Conservation (phyloP, 1,284 basidiomycete species). For the Trametes sp. region DNA sequence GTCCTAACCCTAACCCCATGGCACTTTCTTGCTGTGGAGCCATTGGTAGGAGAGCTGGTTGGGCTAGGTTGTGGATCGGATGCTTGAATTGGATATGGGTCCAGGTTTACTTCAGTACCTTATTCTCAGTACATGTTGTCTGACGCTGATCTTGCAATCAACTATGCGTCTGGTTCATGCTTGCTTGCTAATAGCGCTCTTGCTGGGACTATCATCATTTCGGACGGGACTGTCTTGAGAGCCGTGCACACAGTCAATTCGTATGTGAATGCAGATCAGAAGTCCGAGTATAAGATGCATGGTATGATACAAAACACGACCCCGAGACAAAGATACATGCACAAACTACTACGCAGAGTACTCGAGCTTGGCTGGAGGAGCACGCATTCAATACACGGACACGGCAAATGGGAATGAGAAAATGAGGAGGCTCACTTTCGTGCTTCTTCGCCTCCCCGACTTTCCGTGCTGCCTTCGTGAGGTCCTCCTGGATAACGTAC, state of each 20-base stretch:
- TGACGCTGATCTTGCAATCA: too few species aligned
- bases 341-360: slow-evolving; percentile 54
- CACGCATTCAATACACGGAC: neutral
- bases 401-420: neutral
- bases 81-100: too few species aligned
- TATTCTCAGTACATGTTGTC: too few species aligned
- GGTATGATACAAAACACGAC: slow-evolving; percentile 24
- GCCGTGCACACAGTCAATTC: too few species aligned
- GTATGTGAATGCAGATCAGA: too few species aligned
- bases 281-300: slow-evolving; percentile 22
- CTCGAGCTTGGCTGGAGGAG: slow-evolving; percentile 62
- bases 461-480: slow-evolving; percentile 98
- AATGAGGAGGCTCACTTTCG: slow-evolving; percentile 68
- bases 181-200: too few species aligned
- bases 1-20: slow-evolving; percentile 34
- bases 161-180: too few species aligned
- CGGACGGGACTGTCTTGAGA: too few species aligned
- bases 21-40: neutral
- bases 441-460: slow-evolving; percentile 97
- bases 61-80: too few species aligned
- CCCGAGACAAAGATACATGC: neutral
- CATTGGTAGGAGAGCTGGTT: too few species aligned
- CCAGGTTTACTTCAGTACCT: too few species aligned
- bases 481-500: slow-evolving; percentile 92
- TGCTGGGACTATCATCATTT: too few species aligned